phyloP scores from a whole-genome alignment of 805 yeast species.

The Maudiozyma pseudohumilis region DNA sequence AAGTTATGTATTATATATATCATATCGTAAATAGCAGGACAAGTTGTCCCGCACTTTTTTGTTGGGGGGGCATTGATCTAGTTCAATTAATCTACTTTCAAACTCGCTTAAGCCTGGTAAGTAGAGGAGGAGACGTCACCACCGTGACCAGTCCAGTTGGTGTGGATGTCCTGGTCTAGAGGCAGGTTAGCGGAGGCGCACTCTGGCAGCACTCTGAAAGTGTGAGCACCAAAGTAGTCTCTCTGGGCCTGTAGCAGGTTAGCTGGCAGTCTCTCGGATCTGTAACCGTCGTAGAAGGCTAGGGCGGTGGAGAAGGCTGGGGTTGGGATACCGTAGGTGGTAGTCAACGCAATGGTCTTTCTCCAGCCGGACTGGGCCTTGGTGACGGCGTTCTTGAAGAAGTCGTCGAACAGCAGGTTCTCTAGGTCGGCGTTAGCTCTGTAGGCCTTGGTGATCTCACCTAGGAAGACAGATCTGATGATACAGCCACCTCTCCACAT shows the following conservation, averaged over 20 bases:
- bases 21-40: too few relatives aligned
- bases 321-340: constrained; percentile 84
- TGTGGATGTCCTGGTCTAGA: constrained; percentile 74
- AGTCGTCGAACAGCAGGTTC: constrained; percentile 89
- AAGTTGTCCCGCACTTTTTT: too few relatives aligned
- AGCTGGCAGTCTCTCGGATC: constrained; percentile 92
- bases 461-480: constrained; percentile 96
- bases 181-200: constrained; percentile 65
- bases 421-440: constrained; percentile 86
- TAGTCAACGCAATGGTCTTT: constrained; percentile 67
- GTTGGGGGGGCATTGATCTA: too few relatives aligned
- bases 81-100: background rate
- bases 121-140: constrained; percentile 94
- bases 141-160: constrained; percentile 99
- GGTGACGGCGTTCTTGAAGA: constrained; percentile 83
- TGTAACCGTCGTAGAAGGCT: constrained; percentile 97
- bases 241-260: constrained; percentile 98
- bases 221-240: constrained; percentile 99
- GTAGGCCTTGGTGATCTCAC: constrained; percentile 94
- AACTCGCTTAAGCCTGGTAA: constrained; percentile 66
- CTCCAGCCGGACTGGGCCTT: constrained; percentile 97
- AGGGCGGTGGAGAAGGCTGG: constrained; percentile 97
- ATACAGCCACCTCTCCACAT: constrained; percentile 99
- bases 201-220: constrained; percentile 91
- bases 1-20: too few relatives aligned